A percentile compares a stretch with the other conserved stretches of the same genome.
These are phyloP conservation scores for Zymoseptoria tritici DNA, from an alignment of 2,329 filamentous ascomycete species.

Conservation along the genomic window DNA sequence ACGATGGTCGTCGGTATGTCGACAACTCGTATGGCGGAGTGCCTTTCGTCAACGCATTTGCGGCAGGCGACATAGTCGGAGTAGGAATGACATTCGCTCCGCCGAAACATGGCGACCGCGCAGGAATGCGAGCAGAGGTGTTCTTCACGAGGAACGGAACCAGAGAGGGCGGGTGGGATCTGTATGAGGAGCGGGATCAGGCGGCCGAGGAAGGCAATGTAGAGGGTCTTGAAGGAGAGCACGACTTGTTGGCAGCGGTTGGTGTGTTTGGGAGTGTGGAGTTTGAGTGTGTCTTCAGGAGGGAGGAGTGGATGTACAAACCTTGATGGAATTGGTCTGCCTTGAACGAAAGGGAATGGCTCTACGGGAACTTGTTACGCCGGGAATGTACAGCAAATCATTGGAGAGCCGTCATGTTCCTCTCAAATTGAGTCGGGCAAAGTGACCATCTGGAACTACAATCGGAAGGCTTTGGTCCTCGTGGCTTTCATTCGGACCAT, in stretches of 20 bases:
- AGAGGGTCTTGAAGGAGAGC: slow-evolving; percentile 54
- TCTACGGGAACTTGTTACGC: not conserved
- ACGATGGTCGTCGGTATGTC: slow-evolving; percentile 69
- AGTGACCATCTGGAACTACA: not conserved
- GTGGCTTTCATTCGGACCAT: not conserved
- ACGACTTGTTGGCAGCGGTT: slow-evolving; percentile 64
- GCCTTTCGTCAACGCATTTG: slow-evolving; percentile 58
- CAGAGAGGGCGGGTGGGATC: slow-evolving; percentile 56
- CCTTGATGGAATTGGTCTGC: slow-evolving; percentile 7
- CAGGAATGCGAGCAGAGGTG: slow-evolving; percentile 46
- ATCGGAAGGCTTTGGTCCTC: not conserved
- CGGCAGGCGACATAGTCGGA: slow-evolving; percentile 59
- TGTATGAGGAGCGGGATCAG: slow-evolving; percentile 66
- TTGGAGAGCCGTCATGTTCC: not conserved
- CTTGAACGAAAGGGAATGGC: not conserved
- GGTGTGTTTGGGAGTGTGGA: slow-evolving; percentile 62
- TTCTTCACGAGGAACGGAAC: slow-evolving; percentile 66
- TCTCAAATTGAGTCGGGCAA: not conserved
- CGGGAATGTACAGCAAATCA: not conserved
- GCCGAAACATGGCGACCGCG: slow-evolving; percentile 16
- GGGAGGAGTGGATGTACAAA: slow-evolving; percentile 28
- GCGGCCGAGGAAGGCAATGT: slow-evolving; percentile 53
- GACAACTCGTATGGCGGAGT: slow-evolving; percentile 69
- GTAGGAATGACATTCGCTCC: slow-evolving; percentile 58
- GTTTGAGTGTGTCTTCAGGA: slow-evolving; percentile 51